Evolutionary conservation across 495 filamentous ascomycete genomes (phyloP).

Genomic region (Neurospora pannonica): DNA sequence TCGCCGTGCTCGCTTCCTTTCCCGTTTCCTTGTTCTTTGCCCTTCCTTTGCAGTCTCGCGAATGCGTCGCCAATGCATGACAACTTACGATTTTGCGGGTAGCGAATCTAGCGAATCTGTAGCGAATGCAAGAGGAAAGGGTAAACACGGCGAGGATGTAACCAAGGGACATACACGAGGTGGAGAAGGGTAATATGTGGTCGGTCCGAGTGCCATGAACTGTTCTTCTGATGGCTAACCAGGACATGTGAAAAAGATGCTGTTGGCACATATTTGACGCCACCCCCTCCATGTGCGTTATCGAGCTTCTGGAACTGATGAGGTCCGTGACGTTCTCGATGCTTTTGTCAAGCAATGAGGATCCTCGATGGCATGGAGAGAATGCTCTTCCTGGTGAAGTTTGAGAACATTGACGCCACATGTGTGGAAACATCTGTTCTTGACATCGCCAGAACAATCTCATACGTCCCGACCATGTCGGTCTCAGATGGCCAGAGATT

Average conservation of each 20-base stretch:
- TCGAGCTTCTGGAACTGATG: not conserved
- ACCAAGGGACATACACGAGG: not conserved
- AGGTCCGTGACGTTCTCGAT: not conserved
- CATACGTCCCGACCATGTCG: not conserved
- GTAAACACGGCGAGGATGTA: not conserved
- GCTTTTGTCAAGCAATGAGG: not conserved
- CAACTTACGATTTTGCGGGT: not conserved
- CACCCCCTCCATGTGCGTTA: not conserved
- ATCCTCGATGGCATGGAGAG: not conserved
- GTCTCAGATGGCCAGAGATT: accelerated
- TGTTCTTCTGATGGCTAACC: too few species aligned
- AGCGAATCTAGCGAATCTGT: not conserved
- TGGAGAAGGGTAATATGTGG: not conserved
- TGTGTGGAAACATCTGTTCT: not conserved
- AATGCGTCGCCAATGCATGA: not conserved
- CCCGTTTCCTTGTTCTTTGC: not conserved
- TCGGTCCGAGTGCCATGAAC: not conserved
- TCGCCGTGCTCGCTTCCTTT: not conserved
- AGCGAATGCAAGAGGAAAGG: not conserved
- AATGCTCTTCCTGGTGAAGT: not conserved
- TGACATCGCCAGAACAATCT: not conserved
- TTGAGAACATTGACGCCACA: not conserved
- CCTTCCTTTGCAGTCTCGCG: not conserved
- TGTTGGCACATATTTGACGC: not conserved
- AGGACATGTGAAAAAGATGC: not conserved